Percentiles rank a stretch among this genome's conserved stretches.
phyloP scores from a whole-genome alignment of 1,139 yeast genomes.

The Meyerozyma guilliermondii region DNA sequence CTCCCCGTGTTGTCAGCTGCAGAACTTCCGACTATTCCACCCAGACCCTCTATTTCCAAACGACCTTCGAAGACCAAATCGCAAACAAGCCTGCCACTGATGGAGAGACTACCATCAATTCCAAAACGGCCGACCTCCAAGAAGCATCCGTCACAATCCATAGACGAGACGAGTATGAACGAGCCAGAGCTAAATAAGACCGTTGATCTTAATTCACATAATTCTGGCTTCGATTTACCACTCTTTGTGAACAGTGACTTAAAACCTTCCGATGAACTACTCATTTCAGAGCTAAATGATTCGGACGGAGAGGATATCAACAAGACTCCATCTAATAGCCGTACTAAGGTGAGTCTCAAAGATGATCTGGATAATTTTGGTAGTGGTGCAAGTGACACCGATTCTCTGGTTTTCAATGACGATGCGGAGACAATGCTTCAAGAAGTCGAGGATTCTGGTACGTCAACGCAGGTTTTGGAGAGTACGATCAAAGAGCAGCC shows the following conservation, averaged over 20 bases:
- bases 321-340: conserved; percentile 32
- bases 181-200: too few relatives aligned
- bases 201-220: neutral
- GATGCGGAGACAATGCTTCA: conserved; percentile 32
- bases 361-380: conserved; percentile 18
- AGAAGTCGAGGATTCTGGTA: conserved; percentile 17
- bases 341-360: conserved; percentile 27
- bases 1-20: neutral
- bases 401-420: conserved; percentile 25
- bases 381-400: conserved; percentile 12
- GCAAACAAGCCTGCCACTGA: conserved; percentile 1
- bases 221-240: neutral
- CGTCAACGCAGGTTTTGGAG: neutral
- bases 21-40: conserved; percentile 8
- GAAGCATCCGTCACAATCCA: neutral
- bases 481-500: neutral
- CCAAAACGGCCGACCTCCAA: neutral
- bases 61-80: neutral
- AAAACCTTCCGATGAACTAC: conserved; percentile 2
- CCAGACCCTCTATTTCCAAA: conserved; percentile 11
- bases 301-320: conserved; percentile 26
- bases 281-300: conserved; percentile 2
- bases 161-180: neutral
- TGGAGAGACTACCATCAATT: neutral
- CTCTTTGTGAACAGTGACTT: neutral